These are phyloP conservation scores for Babesia caballi DNA, from an alignment of 169 alveolate species.

Conservation along the genomic window DNA sequence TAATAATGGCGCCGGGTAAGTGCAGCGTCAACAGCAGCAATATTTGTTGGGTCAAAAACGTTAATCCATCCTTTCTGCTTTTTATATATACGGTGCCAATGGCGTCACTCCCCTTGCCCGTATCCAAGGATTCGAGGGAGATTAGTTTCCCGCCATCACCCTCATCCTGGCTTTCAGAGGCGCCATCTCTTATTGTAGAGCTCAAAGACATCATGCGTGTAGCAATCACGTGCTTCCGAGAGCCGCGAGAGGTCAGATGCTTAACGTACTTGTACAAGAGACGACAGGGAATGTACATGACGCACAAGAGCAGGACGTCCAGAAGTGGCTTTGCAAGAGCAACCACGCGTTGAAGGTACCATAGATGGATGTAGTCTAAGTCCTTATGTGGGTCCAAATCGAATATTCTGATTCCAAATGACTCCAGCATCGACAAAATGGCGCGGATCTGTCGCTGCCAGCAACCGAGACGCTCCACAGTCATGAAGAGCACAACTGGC, in stretches of 20 bases:
- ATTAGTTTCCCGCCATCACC: no score
- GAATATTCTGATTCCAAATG: background rate
- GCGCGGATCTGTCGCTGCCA: conserved; percentile 23
- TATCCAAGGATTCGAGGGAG: conserved; percentile 13
- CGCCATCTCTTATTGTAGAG: background rate
- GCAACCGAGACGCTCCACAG: conserved; percentile 45
- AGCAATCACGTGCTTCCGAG: background rate
- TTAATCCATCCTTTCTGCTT: background rate
- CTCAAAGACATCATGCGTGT: background rate
- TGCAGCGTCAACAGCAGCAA: conserved; percentile 34
- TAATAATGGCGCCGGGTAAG: conserved; percentile 29
- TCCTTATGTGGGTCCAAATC: background rate
- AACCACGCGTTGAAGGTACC: conserved; percentile 48
- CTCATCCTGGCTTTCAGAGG: background rate
- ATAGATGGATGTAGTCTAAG: conserved; percentile 27
- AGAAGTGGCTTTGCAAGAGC: conserved; percentile 34
- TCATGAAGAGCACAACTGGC: conserved; percentile 12
- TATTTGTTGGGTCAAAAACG: conserved; percentile 29
- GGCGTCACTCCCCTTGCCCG: background rate
- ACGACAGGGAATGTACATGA: background rate
- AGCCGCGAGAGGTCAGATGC: background rate
- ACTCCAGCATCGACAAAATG: background rate
- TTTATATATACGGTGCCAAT: background rate
- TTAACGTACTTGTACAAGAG: background rate
- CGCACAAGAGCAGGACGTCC: conserved; percentile 25